Conservation (phyloP, 2,329 filamentous ascomycete species). For the Cryoendolithus antarcticus region DNA sequence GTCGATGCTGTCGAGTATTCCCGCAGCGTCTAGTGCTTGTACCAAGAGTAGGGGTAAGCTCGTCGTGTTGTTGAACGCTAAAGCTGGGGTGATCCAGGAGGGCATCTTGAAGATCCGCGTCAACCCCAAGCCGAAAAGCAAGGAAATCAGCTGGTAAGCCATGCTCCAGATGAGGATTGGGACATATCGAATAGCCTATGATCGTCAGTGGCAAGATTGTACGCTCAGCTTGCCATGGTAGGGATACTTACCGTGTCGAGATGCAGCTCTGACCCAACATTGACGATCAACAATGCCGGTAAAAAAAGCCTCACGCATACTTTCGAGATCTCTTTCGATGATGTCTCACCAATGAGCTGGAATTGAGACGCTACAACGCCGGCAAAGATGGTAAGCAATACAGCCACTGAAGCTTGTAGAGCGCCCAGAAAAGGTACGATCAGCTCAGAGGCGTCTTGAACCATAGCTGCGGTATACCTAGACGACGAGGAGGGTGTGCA, state of each 20-base stretch:
- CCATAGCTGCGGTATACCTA: slow-evolving; percentile 1
- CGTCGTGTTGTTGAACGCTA: slow-evolving; percentile 47
- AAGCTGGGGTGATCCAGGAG: slow-evolving; percentile 40
- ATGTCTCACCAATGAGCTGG: slow-evolving; percentile 33
- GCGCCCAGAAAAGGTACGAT: slow-evolving; percentile 38
- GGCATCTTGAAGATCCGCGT: slow-evolving; percentile 38
- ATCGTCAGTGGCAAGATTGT: not conserved
- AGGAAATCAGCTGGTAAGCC: slow-evolving; percentile 37
- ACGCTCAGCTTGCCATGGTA: not conserved
- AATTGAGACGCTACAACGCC: slow-evolving; percentile 41
- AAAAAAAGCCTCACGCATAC: slow-evolving; percentile 42
- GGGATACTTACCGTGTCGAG: slow-evolving; percentile 32
- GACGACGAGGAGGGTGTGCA: no score
- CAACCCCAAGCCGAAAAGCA: slow-evolving; percentile 33
- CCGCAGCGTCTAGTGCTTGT: slow-evolving; percentile 42
- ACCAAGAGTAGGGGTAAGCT: slow-evolving; percentile 41
- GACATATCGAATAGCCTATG: slow-evolving; percentile 10
- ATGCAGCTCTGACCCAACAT: slow-evolving; percentile 40
- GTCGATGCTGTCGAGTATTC: slow-evolving; percentile 39
- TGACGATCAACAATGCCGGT: slow-evolving; percentile 41
- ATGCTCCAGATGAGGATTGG: slow-evolving; percentile 36
- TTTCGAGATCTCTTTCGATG: slow-evolving; percentile 41
- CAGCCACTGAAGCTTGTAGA: slow-evolving; percentile 42
- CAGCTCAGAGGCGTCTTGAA: slow-evolving; percentile 10
- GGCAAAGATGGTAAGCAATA: slow-evolving; percentile 41